A percentile compares a stretch with the other conserved stretches of the same genome.
Conservation (phyloP, 2,329 filamentous ascomycete species). For the Penicillium sp. region DNA sequence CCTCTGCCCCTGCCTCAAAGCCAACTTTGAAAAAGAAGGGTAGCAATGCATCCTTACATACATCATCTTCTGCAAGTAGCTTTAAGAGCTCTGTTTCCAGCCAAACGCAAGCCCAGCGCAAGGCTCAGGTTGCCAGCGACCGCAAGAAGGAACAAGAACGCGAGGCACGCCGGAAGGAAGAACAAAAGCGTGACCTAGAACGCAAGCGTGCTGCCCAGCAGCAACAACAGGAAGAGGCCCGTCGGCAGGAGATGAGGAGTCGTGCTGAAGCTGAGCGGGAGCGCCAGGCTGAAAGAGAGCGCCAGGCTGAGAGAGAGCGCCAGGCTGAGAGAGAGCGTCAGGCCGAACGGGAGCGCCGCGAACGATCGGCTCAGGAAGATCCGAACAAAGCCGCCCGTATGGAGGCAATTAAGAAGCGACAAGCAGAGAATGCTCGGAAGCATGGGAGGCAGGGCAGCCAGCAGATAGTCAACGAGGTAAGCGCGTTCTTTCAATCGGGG, state of each 20-base stretch:
- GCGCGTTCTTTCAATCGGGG: constrained; percentile 6
- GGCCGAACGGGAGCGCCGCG: constrained; percentile 48
- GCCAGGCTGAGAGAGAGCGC: neutral
- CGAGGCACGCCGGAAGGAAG: constrained; percentile 75
- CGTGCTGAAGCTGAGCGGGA: constrained; percentile 55
- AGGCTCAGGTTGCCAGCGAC: constrained; percentile 72
- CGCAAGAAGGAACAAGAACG: constrained; percentile 73
- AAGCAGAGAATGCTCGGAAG: constrained; percentile 48
- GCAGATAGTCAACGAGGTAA: constrained; percentile 42
- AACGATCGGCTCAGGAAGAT: constrained; percentile 54
- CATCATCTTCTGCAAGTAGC: constrained; percentile 53
- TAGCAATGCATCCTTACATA: constrained; percentile 65
- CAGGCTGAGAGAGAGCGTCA: neutral
- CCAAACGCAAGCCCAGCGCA: constrained; percentile 63
- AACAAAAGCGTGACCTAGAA: constrained; percentile 78
- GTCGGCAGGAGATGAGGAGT: constrained; percentile 62
- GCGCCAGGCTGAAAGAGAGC: constrained; percentile 45
- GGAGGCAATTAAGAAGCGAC: constrained; percentile 57
- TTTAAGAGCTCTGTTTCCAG: constrained; percentile 65
- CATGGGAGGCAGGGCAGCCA: constrained; percentile 48
- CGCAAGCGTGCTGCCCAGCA: constrained; percentile 65
- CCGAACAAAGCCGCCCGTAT: constrained; percentile 66
- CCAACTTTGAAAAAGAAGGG: constrained; percentile 60
- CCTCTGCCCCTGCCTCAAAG: constrained; percentile 51
- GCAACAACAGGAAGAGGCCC: constrained; percentile 57